These are phyloP conservation scores for Symbiodinium natans DNA, from an alignment of 73 alveolate species.

Conservation along the genomic window DNA sequence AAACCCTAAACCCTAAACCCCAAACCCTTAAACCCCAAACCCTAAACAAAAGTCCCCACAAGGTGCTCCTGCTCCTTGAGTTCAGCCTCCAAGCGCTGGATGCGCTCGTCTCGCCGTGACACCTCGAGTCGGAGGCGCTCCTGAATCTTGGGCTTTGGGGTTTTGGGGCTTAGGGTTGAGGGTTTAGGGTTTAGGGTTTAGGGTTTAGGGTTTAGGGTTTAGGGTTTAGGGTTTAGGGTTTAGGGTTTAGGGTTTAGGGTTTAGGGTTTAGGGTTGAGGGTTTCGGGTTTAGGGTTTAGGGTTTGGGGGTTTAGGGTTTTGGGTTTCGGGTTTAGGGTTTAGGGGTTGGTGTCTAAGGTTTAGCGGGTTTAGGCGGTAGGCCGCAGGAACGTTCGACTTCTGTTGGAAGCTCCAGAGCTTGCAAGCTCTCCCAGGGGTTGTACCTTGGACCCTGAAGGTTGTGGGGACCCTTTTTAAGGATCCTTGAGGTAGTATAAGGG, in stretches of 20 bases:
- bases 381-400: too few species aligned
- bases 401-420: too few species aligned
- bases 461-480: too few species aligned
- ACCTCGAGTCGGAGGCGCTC: constrained; percentile 30
- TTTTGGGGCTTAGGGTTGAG: too few species aligned
- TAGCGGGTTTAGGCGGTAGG: too few species aligned
- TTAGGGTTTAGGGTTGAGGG: not conserved
- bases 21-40: not conserved
- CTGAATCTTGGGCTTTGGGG: not conserved
- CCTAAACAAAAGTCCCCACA: not conserved
- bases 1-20: not conserved
- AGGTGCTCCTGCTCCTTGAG: constrained; percentile 33
- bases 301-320: not conserved
- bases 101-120: constrained; percentile 14
- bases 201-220: not conserved
- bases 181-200: too few species aligned
- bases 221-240: not conserved
- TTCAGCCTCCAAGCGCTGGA: constrained; percentile 1
- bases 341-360: not conserved
- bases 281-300: not conserved
- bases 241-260: not conserved
- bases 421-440: too few species aligned
- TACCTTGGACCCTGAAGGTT: too few species aligned
- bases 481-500: too few species aligned
- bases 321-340: not conserved